Evolutionary conservation across 495 filamentous ascomycete genomes (phyloP).

Genomic region (Geopyxis carbonaria): DNA sequence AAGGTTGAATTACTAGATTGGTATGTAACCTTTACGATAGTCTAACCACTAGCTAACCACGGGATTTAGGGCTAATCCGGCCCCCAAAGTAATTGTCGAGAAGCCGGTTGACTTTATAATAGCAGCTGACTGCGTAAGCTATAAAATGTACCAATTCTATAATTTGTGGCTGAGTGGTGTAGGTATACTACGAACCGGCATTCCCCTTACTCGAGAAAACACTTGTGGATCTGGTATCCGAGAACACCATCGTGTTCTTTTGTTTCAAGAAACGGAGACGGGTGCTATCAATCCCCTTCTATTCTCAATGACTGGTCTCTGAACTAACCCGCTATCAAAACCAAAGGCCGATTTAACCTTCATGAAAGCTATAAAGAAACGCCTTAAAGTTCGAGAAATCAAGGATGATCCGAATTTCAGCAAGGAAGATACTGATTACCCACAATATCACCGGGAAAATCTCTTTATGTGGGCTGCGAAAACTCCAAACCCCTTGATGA

Average conservation of each 20-base stretch:
- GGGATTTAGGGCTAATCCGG: slow-evolving; percentile 37
- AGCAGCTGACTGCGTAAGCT: slow-evolving; percentile 71
- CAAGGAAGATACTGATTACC: slow-evolving; percentile 29
- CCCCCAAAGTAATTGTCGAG: slow-evolving; percentile 30
- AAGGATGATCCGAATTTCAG: slow-evolving; percentile 29
- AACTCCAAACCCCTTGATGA: background rate
- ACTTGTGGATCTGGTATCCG: slow-evolving; percentile 35
- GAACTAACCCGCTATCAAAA: slow-evolving; percentile 5
- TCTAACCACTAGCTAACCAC: too few species aligned
- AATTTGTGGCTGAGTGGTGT: background rate
- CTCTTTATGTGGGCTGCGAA: slow-evolving; percentile 29
- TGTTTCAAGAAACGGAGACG: slow-evolving; percentile 82
- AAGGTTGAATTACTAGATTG: slow-evolving; percentile 55
- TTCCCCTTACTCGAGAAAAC: slow-evolving; percentile 76
- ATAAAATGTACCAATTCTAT: background rate
- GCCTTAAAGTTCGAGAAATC: slow-evolving; percentile 30
- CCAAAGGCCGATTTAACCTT: slow-evolving; percentile 33
- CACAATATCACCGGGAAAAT: slow-evolving; percentile 29
- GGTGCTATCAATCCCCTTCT: slow-evolving; percentile 20
- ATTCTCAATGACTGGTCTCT: background rate
- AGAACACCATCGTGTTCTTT: slow-evolving; percentile 59
- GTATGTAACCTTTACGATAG: slow-evolving; percentile 32
- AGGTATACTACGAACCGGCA: slow-evolving; percentile 73
- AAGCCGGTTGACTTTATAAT: slow-evolving; percentile 59
- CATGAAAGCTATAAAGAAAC: slow-evolving; percentile 31